Percentiles rank a stretch among this genome's conserved stretches.
These are phyloP conservation scores for Plantago elongata DNA, from an alignment of 257 asterid genomes.

Conservation along the genomic window DNA sequence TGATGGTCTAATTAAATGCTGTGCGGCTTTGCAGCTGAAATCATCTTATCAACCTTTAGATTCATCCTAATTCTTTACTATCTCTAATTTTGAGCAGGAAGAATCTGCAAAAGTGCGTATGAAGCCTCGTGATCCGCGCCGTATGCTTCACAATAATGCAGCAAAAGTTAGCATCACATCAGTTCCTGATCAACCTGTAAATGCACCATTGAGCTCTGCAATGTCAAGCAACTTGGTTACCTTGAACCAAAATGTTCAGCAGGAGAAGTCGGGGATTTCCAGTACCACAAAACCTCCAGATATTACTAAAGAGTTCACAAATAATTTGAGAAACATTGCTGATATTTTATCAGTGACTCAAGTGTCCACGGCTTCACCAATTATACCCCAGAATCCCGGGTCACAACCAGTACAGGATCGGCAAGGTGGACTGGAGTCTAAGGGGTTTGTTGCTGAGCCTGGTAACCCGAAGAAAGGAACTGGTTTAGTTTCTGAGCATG, in stretches of 20 bases:
- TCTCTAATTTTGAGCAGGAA: slow-evolving; percentile 51
- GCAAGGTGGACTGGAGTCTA: slow-evolving; percentile 39
- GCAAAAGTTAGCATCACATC: slow-evolving; percentile 37
- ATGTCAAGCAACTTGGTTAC: slow-evolving; percentile 28
- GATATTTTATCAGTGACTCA: slow-evolving; percentile 69
- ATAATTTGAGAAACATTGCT: slow-evolving; percentile 62
- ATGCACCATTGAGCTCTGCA: slow-evolving; percentile 33
- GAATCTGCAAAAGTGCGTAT: slow-evolving; percentile 69
- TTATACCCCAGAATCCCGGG: slow-evolving; percentile 36
- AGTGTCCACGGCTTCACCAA: slow-evolving; percentile 30
- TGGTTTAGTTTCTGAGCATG: slow-evolving; percentile 42
- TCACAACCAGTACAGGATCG: slow-evolving; percentile 33
- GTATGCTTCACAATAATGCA: slow-evolving; percentile 55
- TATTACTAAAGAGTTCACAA: slow-evolving; percentile 73
- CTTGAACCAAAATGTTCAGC: slow-evolving; percentile 47
- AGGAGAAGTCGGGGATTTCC: slow-evolving; percentile 33
- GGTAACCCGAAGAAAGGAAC: slow-evolving; percentile 34
- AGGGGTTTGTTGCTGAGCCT: slow-evolving; percentile 36
- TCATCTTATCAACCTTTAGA: not conserved
- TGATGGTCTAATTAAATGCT: too few species aligned
- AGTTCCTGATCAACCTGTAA: slow-evolving; percentile 44
- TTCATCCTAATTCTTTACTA: slow-evolving; percentile 10
- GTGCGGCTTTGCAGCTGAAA: too few species aligned
- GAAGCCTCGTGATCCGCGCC: slow-evolving; percentile 99
- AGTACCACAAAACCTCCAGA: slow-evolving; percentile 53